These are phyloP conservation scores for Scortechinia acanthostroma DNA, from an alignment of 2,329 filamentous ascomycete genomes.

Conservation along the genomic window DNA sequence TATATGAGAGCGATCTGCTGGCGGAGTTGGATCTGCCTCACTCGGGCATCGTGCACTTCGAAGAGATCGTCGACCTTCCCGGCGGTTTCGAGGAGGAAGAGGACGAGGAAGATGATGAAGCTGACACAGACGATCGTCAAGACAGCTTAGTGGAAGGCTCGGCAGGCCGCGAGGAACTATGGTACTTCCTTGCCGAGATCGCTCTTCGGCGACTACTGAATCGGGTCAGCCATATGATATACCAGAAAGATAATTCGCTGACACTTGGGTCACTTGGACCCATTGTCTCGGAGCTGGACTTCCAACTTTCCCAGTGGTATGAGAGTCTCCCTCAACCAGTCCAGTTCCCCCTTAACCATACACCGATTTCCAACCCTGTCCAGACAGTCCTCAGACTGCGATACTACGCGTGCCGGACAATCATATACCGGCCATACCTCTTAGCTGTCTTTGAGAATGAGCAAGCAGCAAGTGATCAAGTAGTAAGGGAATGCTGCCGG, in stretches of 20 bases:
- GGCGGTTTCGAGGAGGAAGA: conserved; percentile 70
- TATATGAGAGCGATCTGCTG: conserved; percentile 75
- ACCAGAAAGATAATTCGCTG: conserved; percentile 63
- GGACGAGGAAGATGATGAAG: conserved; percentile 11
- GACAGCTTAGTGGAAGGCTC: too few species aligned
- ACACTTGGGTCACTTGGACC: conserved; percentile 70
- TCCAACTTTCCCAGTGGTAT: conserved; percentile 79
- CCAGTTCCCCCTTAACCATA: conserved; percentile 69
- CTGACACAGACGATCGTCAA: background rate
- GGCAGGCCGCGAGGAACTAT: conserved; percentile 69
- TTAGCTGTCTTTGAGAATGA: conserved; percentile 74
- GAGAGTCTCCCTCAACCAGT: conserved; percentile 68
- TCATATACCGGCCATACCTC: conserved; percentile 80
- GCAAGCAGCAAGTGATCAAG: conserved; percentile 61
- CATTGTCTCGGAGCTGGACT: conserved; percentile 74
- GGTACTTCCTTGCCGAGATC: conserved; percentile 82
- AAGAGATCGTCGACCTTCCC: conserved; percentile 72
- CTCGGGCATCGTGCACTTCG: conserved; percentile 75
- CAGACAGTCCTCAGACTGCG: conserved; percentile 74
- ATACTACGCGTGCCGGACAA: conserved; percentile 79
- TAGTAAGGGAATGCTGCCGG: conserved; percentile 71
- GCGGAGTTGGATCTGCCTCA: conserved; percentile 76
- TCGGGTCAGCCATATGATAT: conserved; percentile 72
- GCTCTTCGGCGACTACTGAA: conserved; percentile 72
- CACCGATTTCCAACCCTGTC: conserved; percentile 63